Evolutionary conservation across 2,329 filamentous ascomycete species (phyloP).

Genomic region (Sclerotinia borealis): DNA sequence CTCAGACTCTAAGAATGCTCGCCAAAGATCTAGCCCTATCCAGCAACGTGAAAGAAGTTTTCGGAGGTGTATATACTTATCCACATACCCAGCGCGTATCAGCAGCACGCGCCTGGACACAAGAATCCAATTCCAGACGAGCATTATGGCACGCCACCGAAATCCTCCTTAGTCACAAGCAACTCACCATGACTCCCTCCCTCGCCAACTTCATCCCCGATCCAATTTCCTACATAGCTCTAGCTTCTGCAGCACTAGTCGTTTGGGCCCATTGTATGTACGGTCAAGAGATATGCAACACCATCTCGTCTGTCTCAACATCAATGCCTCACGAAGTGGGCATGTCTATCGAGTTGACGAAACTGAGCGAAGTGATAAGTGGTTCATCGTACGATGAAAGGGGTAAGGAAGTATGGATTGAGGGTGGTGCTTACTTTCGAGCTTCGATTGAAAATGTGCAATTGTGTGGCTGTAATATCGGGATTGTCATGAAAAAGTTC

Average conservation of each 20-base stretch:
- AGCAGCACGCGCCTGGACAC: slow-evolving; percentile 30
- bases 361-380: slow-evolving; percentile 20
- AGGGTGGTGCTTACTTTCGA: slow-evolving; percentile 11
- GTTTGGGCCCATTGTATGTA: slow-evolving; percentile 36
- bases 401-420: slow-evolving; percentile 23
- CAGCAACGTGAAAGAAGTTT: neutral
- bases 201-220: slow-evolving; percentile 24
- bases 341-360: slow-evolving; percentile 23
- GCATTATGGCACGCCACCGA: slow-evolving; percentile 34
- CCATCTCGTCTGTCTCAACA: neutral
- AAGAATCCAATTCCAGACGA: slow-evolving; percentile 29
- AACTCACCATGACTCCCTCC: neutral
- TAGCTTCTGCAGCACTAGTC: slow-evolving; percentile 32
- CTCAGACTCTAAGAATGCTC: slow-evolving; percentile 29
- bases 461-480: slow-evolving; percentile 31
- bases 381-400: slow-evolving; percentile 4
- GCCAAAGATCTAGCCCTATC: slow-evolving; percentile 20
- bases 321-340: neutral
- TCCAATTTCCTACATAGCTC: slow-evolving; percentile 33
- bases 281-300: slow-evolving; percentile 27
- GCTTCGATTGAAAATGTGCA: slow-evolving; percentile 30
- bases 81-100: slow-evolving; percentile 21
- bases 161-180: slow-evolving; percentile 26
- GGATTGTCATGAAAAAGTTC: slow-evolving; percentile 17
- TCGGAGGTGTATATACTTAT: neutral